These are phyloP conservation scores for Acanthamoeba culbertsoni DNA, from an alignment of 208 protist genomes.

Conservation along the genomic window DNA sequence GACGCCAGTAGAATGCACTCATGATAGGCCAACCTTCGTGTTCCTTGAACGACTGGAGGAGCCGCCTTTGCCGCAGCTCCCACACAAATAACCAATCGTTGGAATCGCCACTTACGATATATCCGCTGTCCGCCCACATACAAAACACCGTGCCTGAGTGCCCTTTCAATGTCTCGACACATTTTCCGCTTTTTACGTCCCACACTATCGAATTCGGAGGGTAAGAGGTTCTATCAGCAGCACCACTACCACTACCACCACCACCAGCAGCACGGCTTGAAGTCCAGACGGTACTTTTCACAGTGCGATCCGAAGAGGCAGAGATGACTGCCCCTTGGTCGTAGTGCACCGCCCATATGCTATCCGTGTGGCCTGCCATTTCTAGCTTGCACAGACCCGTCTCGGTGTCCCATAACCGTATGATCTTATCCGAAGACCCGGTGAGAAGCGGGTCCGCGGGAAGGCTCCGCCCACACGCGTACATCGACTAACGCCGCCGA, in stretches of 20 bases:
- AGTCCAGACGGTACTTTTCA: background rate
- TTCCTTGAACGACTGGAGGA: constrained; percentile 4
- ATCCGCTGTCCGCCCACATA: background rate
- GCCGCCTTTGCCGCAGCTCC: constrained; percentile 10
- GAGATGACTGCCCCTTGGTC: background rate
- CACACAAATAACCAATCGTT: constrained; percentile 25
- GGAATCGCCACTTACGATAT: constrained; percentile 19
- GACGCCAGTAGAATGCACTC: background rate
- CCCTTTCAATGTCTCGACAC: background rate
- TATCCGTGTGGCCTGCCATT: background rate
- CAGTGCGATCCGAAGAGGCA: background rate
- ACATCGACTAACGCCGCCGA: background rate
- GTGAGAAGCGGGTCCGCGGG: background rate
- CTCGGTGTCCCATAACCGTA: constrained; percentile 3
- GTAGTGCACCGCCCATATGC: constrained; percentile 32
- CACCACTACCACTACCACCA: no score
- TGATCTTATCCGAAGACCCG: constrained; percentile 29
- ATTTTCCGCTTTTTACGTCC: background rate
- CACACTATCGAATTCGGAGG: constrained; percentile 9
- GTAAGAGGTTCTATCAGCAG: no score
- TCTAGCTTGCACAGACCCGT: constrained; percentile 25
- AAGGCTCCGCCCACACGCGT: background rate
- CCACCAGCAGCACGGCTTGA: background rate
- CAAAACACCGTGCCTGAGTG: background rate
- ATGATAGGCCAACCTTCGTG: background rate